Conservation (phyloP, 1,139 yeast genomes). For the Nadsonia starkeyi-henricii region DNA sequence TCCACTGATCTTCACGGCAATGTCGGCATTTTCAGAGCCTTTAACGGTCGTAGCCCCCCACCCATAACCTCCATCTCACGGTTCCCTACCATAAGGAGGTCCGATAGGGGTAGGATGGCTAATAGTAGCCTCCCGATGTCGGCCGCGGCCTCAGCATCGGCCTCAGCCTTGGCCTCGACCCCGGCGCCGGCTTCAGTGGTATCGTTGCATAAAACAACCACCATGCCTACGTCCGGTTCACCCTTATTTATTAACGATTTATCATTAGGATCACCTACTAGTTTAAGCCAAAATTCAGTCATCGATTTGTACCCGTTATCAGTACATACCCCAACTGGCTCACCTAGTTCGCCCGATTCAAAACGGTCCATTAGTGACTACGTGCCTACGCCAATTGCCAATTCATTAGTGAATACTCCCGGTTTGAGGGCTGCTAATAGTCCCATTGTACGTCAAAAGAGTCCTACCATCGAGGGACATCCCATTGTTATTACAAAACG, state of each 20-base stretch:
- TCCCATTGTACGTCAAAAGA: slow-evolving; percentile 3
- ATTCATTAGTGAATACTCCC: background rate
- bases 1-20: slow-evolving; percentile 9
- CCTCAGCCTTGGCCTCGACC: too few species aligned
- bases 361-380: slow-evolving; percentile 12
- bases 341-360: background rate
- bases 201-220: background rate
- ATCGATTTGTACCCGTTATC: slow-evolving; percentile 1
- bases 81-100: slow-evolving; percentile 5
- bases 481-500: too few species aligned
- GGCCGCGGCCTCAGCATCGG: background rate
- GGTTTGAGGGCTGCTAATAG: slow-evolving; percentile 5
- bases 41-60: slow-evolving; percentile 14
- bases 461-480: too few species aligned
- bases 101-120: background rate
- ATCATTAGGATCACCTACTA: slow-evolving; percentile 8
- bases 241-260: slow-evolving; percentile 5
- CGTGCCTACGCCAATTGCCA: slow-evolving; percentile 4
- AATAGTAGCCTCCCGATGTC: background rate
- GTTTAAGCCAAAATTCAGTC: background rate
- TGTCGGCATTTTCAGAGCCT: slow-evolving; percentile 13
- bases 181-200: too few species aligned
- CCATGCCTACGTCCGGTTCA: too few species aligned
- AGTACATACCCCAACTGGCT: background rate
- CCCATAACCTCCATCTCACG: slow-evolving; percentile 15